Evolutionary conservation across 306 rosid genomes (phyloP), one percentile per base, ranked within the genome.

Genomic region (Elaeagnus macrophylla): DNA sequence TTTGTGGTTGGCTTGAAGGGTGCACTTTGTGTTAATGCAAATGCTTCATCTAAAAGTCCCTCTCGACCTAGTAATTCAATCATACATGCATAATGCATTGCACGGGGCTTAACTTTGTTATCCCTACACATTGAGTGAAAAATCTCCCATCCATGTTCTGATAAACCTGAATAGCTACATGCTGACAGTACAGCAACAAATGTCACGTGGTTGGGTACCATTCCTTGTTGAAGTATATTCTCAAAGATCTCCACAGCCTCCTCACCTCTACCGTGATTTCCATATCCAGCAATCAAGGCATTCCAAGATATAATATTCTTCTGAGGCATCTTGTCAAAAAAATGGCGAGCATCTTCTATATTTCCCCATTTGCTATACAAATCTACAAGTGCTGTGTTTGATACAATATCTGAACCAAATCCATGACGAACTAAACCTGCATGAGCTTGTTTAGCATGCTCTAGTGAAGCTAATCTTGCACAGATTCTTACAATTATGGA

Each of bases 311-410:
- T 65, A 12, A 85, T 51, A 54, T 85, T 85, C 82, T 79, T 89
- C 68, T 32, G 18, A 12, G 69, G 79, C 86, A 85, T 85, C 70
- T 68, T 68, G 57, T 85, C 81, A 44, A 89, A 89, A 65, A 89
- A 84, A 77, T 71, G 78, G 0, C 64, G 80, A 10, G 95, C 97
- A 55, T 85, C 94, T 69, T 81, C 79, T 67, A 83, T 69, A 56
- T 84, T 83, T 11, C 94, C 97, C 97, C 95, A 85, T 75, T 89
- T 89, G 82, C 97, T 67, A 57, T 89, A 89, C 72, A 89, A 85
- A 68, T 89, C 94, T 52, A 85, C 88, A 7, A 89, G 88, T 14
- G 88, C 65, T 3, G 97, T 75, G 75, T 79, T 89, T 0, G 94
- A 89, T 57, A 89, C 95, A 37, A 79, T 32, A 48, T 89, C 94